Evolutionary conservation across 2,329 filamentous ascomycete species (phyloP), one percentile per base, ranked within the genome.

Genomic region (Cryphonectria parasitica): DNA sequence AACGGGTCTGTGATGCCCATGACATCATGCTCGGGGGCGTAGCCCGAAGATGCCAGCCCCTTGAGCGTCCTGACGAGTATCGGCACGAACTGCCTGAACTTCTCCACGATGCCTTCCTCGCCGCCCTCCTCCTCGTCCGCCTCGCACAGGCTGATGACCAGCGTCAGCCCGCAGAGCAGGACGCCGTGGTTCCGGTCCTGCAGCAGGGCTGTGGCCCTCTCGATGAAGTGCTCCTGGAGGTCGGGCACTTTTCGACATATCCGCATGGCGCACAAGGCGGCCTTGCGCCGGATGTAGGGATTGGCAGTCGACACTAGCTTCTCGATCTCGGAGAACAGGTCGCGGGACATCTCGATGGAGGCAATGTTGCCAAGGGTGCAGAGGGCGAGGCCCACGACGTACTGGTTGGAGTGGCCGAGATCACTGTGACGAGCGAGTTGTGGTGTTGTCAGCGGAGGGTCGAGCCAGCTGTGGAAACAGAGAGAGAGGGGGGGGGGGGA

Each of bases 201-300:
- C 31, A 99, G 84, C 13, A 99, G 86, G 39, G 93, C 87, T 73
- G 96, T 92, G 22, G 95, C 93, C 81, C 98, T 98, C 72, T 99
- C 96, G 70, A 98, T 80, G 78, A 99, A 99, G 82, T 99, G 95
- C 80, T 99, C 97, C 81, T 97, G 94, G 68, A 99, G 84, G 80
- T 99, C 96, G 7, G 97, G 96, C 15, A 99, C 96, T 82, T 99
- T 99, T 77, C 94, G 92, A 83, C 95, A 98, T 86, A 99, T 98
- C 75, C 95, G 90, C 96, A 99, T 99, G 66, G 96, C 96, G 82
- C 96, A 99, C n/a, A 99, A 87, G 4, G 96, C 96, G 25, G 96
- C 96, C 85, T 99, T 99, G 76, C 96, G 90, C 76, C 96, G 89
- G 79, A 99, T 98, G 80, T 99, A 99, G n/a, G 96, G 96, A 80